Base-by-base conservation (phyloP, 2,329 filamentous ascomycete genomes). In the Fusarium nodosum region DNA sequence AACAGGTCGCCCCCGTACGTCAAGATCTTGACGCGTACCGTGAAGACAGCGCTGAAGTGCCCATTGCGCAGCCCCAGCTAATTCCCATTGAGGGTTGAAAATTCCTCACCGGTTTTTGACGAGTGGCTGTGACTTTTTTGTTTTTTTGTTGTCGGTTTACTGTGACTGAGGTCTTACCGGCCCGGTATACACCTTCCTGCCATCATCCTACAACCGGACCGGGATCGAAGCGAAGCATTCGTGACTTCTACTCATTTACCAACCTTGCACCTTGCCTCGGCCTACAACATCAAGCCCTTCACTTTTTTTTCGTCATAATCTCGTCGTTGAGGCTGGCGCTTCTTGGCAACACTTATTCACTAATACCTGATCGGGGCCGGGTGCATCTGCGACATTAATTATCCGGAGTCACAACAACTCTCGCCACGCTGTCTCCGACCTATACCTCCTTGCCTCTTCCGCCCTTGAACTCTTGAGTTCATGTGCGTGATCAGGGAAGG, bases 1-100 rank as follows among this genome's bases (percentile, higher is more conserved):
- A 82, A 52, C 76, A 79, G 56, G 63, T 69, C 18, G 48, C 77
- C 52, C 87, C 79, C 20, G 63, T 86, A 81, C 72, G 77, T 64
- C 60, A 67, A 41, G 26, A 73, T 56, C 68, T 66, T 38, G 52
- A 71, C 7, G 56, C 52, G 15, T 60, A 69, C 39, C 51, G 60
- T 31, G 74, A 75, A 22, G 69, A 70, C 41, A 66, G 69, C 52
- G 54, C 71, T 44, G 77, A 78, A 36, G 58, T 77, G 47, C 70
- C 72, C 7, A 75, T 75, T 44, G 45, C 70, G 36, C 74, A 74
- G 22, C 72, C 72, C 44, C 65, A 77, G 33, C 74, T 79, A 30
- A 74, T 80, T 20, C 66, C 78, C 26, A 77, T 76, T 36, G 76
- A 79, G 64, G 73, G 76, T 56, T 78, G 66, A 77, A 55, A 53